Evolutionary conservation across 2,329 filamentous ascomycete genomes (phyloP).

Genomic region (Microdochium bolleyi): DNA sequence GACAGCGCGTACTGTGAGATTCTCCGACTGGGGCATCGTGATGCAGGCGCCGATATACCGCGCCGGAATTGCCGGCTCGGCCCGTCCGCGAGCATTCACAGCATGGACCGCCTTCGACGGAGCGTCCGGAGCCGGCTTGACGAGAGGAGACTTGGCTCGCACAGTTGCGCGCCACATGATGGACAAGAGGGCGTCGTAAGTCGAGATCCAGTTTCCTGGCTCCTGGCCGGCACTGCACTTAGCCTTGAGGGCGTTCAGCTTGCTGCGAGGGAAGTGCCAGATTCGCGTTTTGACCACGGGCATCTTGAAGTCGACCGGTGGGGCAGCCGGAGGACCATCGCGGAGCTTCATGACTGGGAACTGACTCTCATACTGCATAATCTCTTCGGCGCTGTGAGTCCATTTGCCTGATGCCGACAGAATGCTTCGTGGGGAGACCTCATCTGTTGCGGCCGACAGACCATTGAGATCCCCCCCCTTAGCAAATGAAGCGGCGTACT

Average conservation of each 20-base stretch:
- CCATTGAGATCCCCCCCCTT: no score
- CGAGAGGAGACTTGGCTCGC: neutral
- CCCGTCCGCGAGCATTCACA: neutral
- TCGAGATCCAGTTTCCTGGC: conserved; percentile 1
- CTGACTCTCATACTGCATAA: neutral
- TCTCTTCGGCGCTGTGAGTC: neutral
- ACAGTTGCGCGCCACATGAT: conserved; percentile 3
- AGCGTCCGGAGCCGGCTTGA: neutral
- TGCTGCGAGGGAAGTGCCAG: conserved; percentile 3
- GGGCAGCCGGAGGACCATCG: conserved; percentile 1
- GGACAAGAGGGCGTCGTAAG: conserved; percentile 1
- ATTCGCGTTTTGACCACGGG: conserved; percentile 2
- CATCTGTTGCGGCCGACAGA: no score
- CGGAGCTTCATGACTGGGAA: conserved; percentile 1
- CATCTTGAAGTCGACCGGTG: conserved; percentile 2
- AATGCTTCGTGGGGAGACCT: no score
- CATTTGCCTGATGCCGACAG: neutral
- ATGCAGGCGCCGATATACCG: no score
- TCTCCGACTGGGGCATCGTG: no score
- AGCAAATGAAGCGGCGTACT: neutral
- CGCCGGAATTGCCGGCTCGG: neutral
- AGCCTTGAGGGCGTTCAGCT: neutral
- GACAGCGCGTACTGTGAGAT: no score
- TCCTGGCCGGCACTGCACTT: neutral
- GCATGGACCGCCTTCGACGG: conserved; percentile 1